phyloP scores from a whole-genome alignment of 2,329 filamentous ascomycete species.

The Trichoderma oligosporum region DNA sequence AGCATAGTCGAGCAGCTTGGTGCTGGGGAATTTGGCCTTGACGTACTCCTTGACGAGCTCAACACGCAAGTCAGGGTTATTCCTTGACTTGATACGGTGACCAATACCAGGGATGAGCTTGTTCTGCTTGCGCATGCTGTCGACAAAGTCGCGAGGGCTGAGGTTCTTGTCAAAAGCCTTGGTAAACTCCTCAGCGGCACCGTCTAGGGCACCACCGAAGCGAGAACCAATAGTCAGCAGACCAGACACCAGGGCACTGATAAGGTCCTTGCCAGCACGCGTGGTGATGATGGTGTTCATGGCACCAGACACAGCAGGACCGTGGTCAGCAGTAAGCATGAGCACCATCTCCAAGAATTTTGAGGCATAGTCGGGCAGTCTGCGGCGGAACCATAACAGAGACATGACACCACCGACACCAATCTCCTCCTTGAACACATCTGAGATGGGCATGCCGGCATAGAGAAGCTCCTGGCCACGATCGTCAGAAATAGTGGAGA shows the following conservation, averaged over 20 bases:
- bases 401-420: conserved; percentile 99
- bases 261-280: conserved; percentile 97
- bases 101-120: conserved; percentile 99
- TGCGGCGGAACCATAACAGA: conserved; percentile 97
- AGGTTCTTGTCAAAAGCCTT: conserved; percentile 97
- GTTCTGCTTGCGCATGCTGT: conserved; percentile 99
- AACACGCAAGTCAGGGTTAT: conserved; percentile 99
- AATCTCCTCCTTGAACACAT: conserved; percentile 98
- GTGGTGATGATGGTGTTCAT: conserved; percentile 99
- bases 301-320: conserved; percentile 96
- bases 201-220: conserved; percentile 97
- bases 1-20: conserved; percentile 98
- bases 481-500: conserved; percentile 99
- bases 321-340: conserved; percentile 99
- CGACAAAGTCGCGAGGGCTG: conserved; percentile 97
- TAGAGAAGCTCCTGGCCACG: conserved; percentile 99
- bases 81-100: conserved; percentile 98
- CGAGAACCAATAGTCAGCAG: conserved; percentile 96
- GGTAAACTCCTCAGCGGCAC: conserved; percentile 97
- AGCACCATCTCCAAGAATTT: conserved; percentile 99
- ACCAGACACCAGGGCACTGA: conserved; percentile 92
- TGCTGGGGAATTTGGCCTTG: conserved; percentile 92
- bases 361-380: conserved; percentile 91
- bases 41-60: conserved; percentile 99
- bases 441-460: conserved; percentile 99